phyloP scores from a whole-genome alignment of 2,329 filamentous ascomycete genomes.

The Cladophialophora chaetospira region DNA sequence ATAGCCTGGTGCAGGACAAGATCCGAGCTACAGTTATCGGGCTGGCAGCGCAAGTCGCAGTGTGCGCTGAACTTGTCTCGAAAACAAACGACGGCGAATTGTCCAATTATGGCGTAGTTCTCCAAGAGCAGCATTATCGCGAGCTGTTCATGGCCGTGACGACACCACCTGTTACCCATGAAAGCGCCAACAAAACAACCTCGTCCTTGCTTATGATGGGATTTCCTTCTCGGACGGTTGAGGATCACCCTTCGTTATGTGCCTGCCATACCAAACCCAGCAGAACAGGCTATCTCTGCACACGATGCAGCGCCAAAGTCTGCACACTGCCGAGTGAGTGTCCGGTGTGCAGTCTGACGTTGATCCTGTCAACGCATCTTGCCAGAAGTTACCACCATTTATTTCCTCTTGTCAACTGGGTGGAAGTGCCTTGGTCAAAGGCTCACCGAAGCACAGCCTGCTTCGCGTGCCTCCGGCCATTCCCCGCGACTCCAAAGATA shows the following conservation, averaged over 20 bases:
- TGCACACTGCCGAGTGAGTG: conserved; percentile 89
- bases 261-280: conserved; percentile 85
- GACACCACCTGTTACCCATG: conserved; percentile 79
- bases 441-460: conserved; percentile 67
- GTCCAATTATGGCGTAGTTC: conserved; percentile 74
- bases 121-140: conserved; percentile 83
- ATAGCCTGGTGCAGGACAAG: conserved; percentile 73
- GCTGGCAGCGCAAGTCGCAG: conserved; percentile 85
- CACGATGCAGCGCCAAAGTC: conserved; percentile 83
- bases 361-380: conserved; percentile 91
- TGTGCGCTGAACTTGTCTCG: conserved; percentile 86
- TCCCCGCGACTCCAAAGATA: conserved; percentile 58
- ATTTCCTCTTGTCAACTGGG: conserved; percentile 87
- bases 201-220: conserved; percentile 88
- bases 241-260: conserved; percentile 72
- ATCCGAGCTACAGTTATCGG: conserved; percentile 89
- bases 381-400: conserved; percentile 92
- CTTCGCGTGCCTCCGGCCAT: conserved; percentile 73
- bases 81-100: conserved; percentile 79
- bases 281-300: conserved; percentile 86
- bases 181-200: conserved; percentile 43
- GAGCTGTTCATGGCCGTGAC: conserved; percentile 88
- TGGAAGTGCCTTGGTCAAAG: conserved; percentile 80
- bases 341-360: conserved; percentile 83
- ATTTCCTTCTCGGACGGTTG: conserved; percentile 84